phyloP scores from a whole-genome alignment of 345 rosid species.

The Raphanus raphanistrum region DNA sequence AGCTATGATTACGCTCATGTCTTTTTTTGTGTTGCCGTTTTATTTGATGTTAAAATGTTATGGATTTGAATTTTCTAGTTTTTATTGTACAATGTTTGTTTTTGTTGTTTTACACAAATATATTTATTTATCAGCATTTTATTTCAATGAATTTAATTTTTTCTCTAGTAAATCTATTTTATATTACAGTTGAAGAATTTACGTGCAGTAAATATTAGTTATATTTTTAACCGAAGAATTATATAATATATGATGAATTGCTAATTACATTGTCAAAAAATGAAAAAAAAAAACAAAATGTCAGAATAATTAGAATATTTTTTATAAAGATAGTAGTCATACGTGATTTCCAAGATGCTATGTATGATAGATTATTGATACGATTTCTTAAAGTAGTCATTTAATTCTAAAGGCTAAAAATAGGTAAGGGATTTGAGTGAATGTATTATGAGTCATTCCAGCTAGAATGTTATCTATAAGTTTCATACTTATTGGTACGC shows the following conservation, averaged over 20 bases:
- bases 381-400: background rate
- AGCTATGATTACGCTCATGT: background rate
- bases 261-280: background rate
- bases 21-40: background rate
- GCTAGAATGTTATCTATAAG: background rate
- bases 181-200: background rate
- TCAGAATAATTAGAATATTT: too few relatives aligned
- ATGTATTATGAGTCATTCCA: constrained; percentile 18
- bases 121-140: background rate
- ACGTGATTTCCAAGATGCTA: background rate
- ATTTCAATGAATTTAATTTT: background rate
- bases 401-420: background rate
- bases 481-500: background rate
- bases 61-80: background rate
- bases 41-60: background rate
- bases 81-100: background rate
- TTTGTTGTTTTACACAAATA: background rate
- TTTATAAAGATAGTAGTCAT: background rate
- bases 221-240: background rate
- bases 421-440: background rate
- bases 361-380: background rate
- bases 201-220: background rate
- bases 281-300: too few relatives aligned
- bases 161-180: background rate
- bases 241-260: background rate